phyloP scores from a whole-genome alignment of 2,329 filamentous ascomycete genomes.

The Cryphonectria nitschkei region DNA sequence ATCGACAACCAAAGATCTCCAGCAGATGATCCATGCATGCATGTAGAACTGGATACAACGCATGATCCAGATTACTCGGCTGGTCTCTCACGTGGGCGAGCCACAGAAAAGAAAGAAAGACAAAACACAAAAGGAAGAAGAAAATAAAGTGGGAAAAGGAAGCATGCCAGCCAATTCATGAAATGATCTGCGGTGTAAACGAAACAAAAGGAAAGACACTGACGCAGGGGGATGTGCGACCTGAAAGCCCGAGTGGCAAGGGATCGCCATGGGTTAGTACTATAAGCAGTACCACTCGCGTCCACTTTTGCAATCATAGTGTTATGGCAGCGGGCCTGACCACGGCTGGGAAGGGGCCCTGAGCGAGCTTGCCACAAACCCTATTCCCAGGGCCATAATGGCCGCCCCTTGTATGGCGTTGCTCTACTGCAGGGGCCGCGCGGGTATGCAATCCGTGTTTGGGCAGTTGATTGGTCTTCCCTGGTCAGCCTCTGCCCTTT shows the following conservation, averaged over 20 bases:
- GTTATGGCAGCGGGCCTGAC: neutral
- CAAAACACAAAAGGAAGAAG: neutral
- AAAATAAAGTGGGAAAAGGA: neutral
- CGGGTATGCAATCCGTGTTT: neutral
- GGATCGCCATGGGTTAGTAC: neutral
- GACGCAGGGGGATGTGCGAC: neutral
- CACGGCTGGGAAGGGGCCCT: neutral
- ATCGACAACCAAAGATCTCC: neutral
- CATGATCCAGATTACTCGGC: no score
- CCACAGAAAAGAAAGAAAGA: no score
- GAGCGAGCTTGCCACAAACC: neutral
- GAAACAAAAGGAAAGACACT: neutral
- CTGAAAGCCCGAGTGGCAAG: neutral
- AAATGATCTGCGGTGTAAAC: conserved; percentile 1
- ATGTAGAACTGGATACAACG: neutral
- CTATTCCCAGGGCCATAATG: neutral
- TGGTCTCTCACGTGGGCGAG: neutral
- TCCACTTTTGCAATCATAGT: neutral
- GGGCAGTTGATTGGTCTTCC: conserved; percentile 3
- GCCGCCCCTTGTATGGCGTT: neutral
- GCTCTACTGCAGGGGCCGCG: conserved; percentile 2
- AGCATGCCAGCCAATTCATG: neutral
- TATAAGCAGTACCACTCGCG: neutral
- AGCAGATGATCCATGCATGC: neutral
- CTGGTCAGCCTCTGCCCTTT: neutral